Conservation (phyloP, 768 basidiomycete species). For the Amanita jacksonii region DNA sequence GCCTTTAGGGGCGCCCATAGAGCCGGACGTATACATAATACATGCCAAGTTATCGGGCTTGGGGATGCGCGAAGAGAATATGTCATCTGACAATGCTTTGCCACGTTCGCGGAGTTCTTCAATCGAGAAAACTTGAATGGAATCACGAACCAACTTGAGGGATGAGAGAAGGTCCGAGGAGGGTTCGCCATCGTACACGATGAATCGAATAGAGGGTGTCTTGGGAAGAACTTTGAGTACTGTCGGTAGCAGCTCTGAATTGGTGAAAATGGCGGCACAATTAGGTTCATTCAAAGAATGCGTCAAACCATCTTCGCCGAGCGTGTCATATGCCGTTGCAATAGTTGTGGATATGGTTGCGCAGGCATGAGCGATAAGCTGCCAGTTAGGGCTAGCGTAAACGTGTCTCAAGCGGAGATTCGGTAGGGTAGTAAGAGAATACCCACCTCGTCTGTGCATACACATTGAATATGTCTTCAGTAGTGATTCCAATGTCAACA, state of each 20-base stretch:
- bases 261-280: conserved; percentile 82
- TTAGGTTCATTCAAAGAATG: conserved; percentile 84
- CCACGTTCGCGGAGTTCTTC: conserved; percentile 70
- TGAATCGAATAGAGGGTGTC: conserved; percentile 64
- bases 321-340: conserved; percentile 94
- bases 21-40: conserved; percentile 75
- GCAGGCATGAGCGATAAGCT: conserved; percentile 78
- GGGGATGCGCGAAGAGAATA: conserved; percentile 37
- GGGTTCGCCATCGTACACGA: conserved; percentile 81
- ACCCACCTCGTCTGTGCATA: conserved; percentile 78
- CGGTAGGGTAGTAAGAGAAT: not conserved
- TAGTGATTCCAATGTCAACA: conserved; percentile 56
- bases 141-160: conserved; percentile 45
- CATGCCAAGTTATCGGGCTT: conserved; percentile 35
- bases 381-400: conserved; percentile 65
- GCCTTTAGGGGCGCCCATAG: conserved; percentile 91
- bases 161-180: conserved; percentile 43
- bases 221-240: conserved; percentile 62
- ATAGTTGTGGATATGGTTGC: conserved; percentile 69
- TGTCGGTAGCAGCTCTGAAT: conserved; percentile 80
- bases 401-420: conserved; percentile 7
- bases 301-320: conserved; percentile 78
- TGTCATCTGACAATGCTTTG: conserved; percentile 39
- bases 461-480: conserved; percentile 78
- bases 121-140: conserved; percentile 52